A percentile compares a stretch with the other conserved stretches of the same genome.
These are phyloP conservation scores for Salix caprea DNA, from an alignment of 345 rosid species.

Conservation along the genomic window DNA sequence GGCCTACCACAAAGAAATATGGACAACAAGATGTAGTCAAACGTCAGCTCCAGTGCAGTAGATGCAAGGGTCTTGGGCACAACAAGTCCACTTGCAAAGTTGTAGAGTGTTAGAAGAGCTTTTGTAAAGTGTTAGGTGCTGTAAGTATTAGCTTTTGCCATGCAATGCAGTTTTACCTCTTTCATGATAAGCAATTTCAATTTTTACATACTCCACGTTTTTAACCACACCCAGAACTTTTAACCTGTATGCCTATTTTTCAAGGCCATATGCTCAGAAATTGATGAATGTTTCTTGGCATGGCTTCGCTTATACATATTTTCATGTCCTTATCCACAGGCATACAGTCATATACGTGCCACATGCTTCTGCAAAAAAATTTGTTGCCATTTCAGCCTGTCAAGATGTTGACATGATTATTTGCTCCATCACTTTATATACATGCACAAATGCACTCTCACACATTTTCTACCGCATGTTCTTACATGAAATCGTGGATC, in stretches of 20 bases:
- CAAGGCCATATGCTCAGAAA: not conserved
- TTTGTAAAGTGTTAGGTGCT: slow-evolving; percentile 15
- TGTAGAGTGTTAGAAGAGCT: slow-evolving; percentile 35
- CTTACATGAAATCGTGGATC: not conserved
- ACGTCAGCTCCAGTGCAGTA: slow-evolving; percentile 93
- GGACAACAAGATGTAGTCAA: slow-evolving; percentile 61
- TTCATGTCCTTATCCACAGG: too few species aligned
- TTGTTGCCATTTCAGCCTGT: not conserved
- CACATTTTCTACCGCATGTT: not conserved
- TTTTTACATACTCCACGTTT: not conserved
- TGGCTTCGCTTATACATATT: not conserved
- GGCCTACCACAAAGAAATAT: slow-evolving; percentile 66
- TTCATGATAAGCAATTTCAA: not conserved
- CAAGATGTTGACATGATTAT: not conserved
- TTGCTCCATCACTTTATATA: not conserved
- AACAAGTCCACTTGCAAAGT: slow-evolving; percentile 98
- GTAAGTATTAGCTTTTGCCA: slow-evolving; percentile 23
- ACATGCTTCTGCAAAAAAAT: not conserved
- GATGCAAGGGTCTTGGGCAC: slow-evolving; percentile 95
- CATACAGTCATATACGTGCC: not conserved
- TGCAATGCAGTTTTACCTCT: not conserved
- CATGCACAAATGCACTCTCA: not conserved
- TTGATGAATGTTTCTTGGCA: not conserved
- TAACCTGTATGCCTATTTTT: not conserved
- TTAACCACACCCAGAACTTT: not conserved